Percentiles rank a stretch among this genome's conserved stretches.
Evolutionary conservation across 2,329 filamentous ascomycete genomes (phyloP).

Genomic region (Ceratocystis huliohia): DNA sequence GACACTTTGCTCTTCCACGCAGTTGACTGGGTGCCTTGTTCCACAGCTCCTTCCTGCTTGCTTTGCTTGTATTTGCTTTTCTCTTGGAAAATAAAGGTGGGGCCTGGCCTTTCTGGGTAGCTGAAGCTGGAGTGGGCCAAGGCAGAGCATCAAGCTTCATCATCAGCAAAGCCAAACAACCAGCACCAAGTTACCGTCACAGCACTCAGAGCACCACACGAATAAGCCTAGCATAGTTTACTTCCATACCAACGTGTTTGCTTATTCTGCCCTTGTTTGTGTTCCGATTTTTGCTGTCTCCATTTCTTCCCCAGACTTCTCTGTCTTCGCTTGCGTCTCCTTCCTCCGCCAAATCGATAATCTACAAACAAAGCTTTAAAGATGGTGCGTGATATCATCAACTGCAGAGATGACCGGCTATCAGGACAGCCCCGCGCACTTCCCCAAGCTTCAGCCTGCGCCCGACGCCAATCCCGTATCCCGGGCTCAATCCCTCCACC

Average conservation of each 20-base stretch:
- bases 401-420: not conserved
- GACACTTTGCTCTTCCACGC: conserved; percentile 10
- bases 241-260: not conserved
- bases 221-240: not conserved
- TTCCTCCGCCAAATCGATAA: not conserved
- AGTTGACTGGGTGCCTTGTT: conserved; percentile 19
- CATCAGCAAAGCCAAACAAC: conserved; percentile 12
- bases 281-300: not conserved
- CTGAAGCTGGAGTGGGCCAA: conserved; percentile 18
- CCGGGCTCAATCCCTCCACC: not conserved
- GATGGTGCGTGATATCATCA: conserved; percentile 4
- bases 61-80: not conserved
- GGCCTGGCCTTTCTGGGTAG: conserved; percentile 11
- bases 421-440: not conserved
- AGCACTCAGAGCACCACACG: not conserved
- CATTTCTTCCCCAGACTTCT: not conserved
- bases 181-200: not conserved
- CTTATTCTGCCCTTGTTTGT: not conserved
- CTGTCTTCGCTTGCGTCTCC: not conserved
- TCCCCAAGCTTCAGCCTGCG: not conserved
- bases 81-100: conserved; percentile 7
- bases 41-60: not conserved
- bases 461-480: not conserved
- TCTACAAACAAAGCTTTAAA: not conserved
- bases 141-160: conserved; percentile 21